Evolutionary conservation across 306 rosid genomes (phyloP).

Genomic region (Quercus glauca): DNA sequence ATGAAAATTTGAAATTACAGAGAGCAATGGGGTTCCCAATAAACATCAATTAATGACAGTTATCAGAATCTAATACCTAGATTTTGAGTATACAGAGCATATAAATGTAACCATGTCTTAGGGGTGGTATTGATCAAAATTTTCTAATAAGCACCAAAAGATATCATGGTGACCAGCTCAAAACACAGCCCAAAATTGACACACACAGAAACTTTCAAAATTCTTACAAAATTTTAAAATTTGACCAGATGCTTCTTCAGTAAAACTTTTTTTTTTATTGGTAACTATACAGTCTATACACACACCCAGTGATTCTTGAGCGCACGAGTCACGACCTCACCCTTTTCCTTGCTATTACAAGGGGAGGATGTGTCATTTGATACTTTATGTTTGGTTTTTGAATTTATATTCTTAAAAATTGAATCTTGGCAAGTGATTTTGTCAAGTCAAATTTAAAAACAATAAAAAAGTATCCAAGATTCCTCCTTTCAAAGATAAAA

Average conservation of each 20-base stretch:
- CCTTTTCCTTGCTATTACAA: too few relatives aligned
- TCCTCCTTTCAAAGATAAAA: neutral
- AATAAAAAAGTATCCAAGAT: neutral
- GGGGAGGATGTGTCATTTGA: too few relatives aligned
- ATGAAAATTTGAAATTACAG: slow-evolving; percentile 18
- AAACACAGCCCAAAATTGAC: neutral
- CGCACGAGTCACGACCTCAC: too few relatives aligned
- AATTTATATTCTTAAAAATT: too few relatives aligned
- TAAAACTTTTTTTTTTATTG: too few relatives aligned
- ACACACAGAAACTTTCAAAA: neutral
- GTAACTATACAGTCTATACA: too few relatives aligned
- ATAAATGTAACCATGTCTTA: neutral
- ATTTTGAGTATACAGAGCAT: neutral
- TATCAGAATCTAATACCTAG: neutral
- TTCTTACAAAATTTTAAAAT: neutral
- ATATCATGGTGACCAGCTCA: neutral
- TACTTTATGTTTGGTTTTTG: too few relatives aligned
- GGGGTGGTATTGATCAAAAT: neutral
- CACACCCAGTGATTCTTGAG: too few relatives aligned
- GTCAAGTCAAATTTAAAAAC: neutral
- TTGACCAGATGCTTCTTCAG: neutral
- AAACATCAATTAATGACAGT: neutral
- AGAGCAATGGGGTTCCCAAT: neutral
- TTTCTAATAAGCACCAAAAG: too few relatives aligned
- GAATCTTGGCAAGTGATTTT: neutral